A percentile compares a stretch with the other conserved stretches of the same genome.
These are phyloP conservation scores for Penicilliopsis zonata DNA, from an alignment of 495 filamentous ascomycete species.

Conservation along the genomic window DNA sequence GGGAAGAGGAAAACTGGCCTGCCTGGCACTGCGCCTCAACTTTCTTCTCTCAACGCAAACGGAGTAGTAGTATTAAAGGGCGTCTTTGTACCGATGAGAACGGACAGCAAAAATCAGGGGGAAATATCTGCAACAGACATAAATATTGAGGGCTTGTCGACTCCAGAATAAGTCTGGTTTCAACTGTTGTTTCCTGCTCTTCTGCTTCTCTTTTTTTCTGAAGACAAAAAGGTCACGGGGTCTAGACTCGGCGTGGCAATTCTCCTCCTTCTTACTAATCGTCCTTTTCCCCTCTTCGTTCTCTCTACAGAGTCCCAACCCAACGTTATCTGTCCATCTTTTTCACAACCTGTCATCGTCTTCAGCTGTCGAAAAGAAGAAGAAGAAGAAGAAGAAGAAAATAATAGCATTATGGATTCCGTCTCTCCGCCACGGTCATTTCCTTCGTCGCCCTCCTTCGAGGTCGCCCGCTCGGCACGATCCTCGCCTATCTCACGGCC, in stretches of 20 bases:
- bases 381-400: neutral
- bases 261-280: neutral
- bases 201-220: too few species aligned
- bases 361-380: neutral
- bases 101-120: too few species aligned
- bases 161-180: too few species aligned
- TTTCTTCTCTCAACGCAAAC: too few species aligned
- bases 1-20: too few species aligned
- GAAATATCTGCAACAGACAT: too few species aligned
- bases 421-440: constrained; percentile 13
- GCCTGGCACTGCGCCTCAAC: too few species aligned
- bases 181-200: too few species aligned
- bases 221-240: neutral
- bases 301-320: neutral
- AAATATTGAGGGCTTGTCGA: too few species aligned
- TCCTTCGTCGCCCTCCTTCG: constrained; percentile 14
- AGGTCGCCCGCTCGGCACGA: constrained; percentile 32
- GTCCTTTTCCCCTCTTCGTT: neutral
- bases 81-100: too few species aligned
- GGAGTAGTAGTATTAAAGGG: too few species aligned
- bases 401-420: neutral
- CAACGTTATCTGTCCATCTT: neutral
- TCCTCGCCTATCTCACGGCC: constrained; percentile 21
- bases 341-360: neutral
- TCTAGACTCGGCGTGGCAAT: too few species aligned